phyloP scores from a whole-genome alignment of 2,329 filamentous ascomycete genomes.

The Cytospora schulzeri region DNA sequence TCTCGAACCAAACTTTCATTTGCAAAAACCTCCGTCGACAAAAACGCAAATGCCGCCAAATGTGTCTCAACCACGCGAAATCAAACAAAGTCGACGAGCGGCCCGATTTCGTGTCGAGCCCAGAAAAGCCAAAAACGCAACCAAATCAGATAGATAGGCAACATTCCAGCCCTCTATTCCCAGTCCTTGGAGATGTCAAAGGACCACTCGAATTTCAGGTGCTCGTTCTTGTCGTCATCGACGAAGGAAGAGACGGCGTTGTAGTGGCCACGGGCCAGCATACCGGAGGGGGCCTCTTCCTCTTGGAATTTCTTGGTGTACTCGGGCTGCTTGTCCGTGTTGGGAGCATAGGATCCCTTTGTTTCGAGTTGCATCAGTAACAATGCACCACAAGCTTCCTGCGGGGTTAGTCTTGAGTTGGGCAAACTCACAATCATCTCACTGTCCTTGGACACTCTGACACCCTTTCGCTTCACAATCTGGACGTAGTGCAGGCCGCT shows the following conservation, averaged over 20 bases:
- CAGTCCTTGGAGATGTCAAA: slow-evolving; percentile 98
- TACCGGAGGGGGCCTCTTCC: slow-evolving; percentile 89
- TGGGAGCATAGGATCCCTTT: slow-evolving; percentile 90
- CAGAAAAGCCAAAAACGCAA: neutral
- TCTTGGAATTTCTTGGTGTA: slow-evolving; percentile 92
- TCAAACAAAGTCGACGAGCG: neutral
- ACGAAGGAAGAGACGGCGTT: slow-evolving; percentile 86
- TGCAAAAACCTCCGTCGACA: neutral
- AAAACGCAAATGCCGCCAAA: neutral
- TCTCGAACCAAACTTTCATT: neutral
- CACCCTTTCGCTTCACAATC: slow-evolving; percentile 84
- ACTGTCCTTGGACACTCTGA: slow-evolving; percentile 87
- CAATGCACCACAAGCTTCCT: slow-evolving; percentile 2
- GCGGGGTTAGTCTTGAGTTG: neutral
- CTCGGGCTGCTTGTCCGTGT: slow-evolving; percentile 80
- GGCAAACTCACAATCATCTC: slow-evolving; percentile 85
- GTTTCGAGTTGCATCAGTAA: slow-evolving; percentile 31
- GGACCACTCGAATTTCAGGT: slow-evolving; percentile 92
- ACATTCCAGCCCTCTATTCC: slow-evolving; percentile 48
- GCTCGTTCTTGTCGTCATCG: slow-evolving; percentile 89
- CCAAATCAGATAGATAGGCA: neutral
- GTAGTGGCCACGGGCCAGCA: slow-evolving; percentile 89
- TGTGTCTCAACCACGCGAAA: neutral
- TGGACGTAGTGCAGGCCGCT: slow-evolving; percentile 96
- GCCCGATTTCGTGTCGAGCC: neutral